Evolutionary conservation across 495 filamentous ascomycete genomes (phyloP).

Genomic region (Lindgomyces ingoldianus): DNA sequence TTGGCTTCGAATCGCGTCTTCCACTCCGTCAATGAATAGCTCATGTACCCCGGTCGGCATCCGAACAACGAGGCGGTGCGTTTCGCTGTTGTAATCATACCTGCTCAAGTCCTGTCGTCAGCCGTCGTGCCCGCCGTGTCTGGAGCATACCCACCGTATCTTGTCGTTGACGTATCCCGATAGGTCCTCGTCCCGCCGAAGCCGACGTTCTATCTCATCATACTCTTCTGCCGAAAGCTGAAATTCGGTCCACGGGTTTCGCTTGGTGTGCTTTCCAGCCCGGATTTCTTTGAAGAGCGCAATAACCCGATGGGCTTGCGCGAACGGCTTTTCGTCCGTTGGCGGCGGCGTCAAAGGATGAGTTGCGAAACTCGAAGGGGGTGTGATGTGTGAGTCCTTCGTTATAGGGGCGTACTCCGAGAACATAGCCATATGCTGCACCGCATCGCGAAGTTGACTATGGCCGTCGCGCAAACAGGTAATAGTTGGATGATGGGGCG

Average conservation of each 20-base stretch:
- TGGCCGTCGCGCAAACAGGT: too few species aligned
- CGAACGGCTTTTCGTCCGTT: slow-evolving; percentile 30
- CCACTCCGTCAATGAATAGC: slow-evolving; percentile 9
- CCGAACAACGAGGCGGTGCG: slow-evolving; percentile 6
- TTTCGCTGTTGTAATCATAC: slow-evolving; percentile 10
- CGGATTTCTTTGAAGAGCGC: slow-evolving; percentile 29
- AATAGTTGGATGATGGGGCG: too few species aligned
- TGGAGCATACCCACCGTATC: slow-evolving; percentile 19
- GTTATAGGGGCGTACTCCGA: slow-evolving; percentile 18
- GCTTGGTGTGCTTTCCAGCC: slow-evolving; percentile 21
- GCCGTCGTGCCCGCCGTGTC: neutral
- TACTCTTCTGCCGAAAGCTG: slow-evolving; percentile 30
- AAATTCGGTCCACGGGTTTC: slow-evolving; percentile 26
- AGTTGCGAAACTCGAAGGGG: slow-evolving; percentile 30
- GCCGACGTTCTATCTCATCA: slow-evolving; percentile 34
- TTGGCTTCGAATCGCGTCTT: slow-evolving; percentile 10
- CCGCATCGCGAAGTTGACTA: slow-evolving; percentile 21
- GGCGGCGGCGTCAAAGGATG: slow-evolving; percentile 34
- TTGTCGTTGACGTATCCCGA: slow-evolving; percentile 21
- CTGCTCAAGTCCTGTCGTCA: neutral
- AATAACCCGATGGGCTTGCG: slow-evolving; percentile 31
- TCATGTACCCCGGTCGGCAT: slow-evolving; percentile 13
- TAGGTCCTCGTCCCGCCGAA: slow-evolving; percentile 20
- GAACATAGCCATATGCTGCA: slow-evolving; percentile 30
- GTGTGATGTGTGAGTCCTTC: slow-evolving; percentile 25